Conservation (phyloP, 2,329 filamentous ascomycete species). For the Penicillium sp. region DNA sequence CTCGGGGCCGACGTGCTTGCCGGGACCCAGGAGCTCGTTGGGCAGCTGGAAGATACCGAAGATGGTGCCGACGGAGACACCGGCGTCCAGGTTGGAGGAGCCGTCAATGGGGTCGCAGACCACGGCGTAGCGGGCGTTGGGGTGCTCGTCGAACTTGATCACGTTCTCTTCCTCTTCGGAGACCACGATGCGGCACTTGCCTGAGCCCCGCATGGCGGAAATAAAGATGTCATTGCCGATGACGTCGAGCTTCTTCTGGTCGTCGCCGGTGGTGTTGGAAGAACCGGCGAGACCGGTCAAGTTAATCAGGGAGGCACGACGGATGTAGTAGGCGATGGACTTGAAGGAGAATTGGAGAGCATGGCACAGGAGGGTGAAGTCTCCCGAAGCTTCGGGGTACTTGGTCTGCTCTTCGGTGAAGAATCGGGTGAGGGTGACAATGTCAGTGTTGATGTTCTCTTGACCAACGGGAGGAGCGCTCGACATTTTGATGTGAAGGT, state of each 20-base stretch:
- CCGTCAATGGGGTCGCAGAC: constrained; percentile 98
- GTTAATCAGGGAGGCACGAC: constrained; percentile 89
- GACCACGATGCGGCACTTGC: constrained; percentile 85
- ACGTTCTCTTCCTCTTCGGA: constrained; percentile 95
- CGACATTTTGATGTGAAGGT: too few species aligned
- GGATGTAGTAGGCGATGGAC: constrained; percentile 98
- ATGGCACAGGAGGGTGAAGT: constrained; percentile 98
- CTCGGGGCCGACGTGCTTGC: constrained; percentile 57
- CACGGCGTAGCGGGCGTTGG: constrained; percentile 78
- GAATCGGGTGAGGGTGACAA: constrained; percentile 90
- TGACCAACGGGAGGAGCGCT: constrained; percentile 51
- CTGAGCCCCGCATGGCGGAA: constrained; percentile 86
- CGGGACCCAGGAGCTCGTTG: constrained; percentile 51
- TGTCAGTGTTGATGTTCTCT: constrained; percentile 91
- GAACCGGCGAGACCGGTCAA: constrained; percentile 91
- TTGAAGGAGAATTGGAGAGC: constrained; percentile 99
- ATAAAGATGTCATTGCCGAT: constrained; percentile 99
- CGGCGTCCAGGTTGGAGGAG: constrained; percentile 93
- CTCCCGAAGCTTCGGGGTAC: constrained; percentile 89
- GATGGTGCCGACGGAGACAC: constrained; percentile 96
- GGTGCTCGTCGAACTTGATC: constrained; percentile 75
- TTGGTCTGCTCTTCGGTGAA: constrained; percentile 94
- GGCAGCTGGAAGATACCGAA: constrained; percentile 89
- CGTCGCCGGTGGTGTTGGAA: constrained; percentile 91
- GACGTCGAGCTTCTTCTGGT: constrained; percentile 99